Conservation (phyloP, 2,329 filamentous ascomycete genomes). For the Neofusicoccum ribis region DNA sequence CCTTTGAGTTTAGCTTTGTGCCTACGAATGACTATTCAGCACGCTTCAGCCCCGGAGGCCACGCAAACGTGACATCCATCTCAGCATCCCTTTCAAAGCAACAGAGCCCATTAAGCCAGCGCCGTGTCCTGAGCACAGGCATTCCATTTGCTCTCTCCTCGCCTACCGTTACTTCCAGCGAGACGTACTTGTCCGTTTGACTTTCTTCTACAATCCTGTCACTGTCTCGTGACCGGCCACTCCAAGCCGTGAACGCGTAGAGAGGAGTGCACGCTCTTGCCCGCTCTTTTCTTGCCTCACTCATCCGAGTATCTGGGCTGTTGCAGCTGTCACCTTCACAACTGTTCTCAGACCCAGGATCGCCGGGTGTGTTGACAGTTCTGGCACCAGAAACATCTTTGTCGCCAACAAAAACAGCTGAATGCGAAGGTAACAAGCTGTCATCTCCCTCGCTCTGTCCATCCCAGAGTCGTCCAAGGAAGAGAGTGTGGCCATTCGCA, state of each 20-base stretch:
- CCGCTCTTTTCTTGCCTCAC: neutral
- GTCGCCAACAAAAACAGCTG: slow-evolving; percentile 1
- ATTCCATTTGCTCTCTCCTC: neutral
- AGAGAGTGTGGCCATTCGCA: neutral
- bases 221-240: neutral
- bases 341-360: neutral
- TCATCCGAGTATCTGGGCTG: neutral
- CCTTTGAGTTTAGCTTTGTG: too few relatives aligned
- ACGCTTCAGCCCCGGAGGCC: neutral
- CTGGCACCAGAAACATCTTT: neutral
- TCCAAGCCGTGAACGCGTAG: slow-evolving; percentile 15
- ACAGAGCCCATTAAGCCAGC: slow-evolving; percentile 16
- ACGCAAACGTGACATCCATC: slow-evolving; percentile 7
- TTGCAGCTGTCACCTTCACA: neutral
- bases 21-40: too few relatives aligned
- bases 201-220: neutral
- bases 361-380: neutral
- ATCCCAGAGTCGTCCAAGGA: neutral
- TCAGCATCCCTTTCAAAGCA: neutral
- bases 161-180: slow-evolving; percentile 7
- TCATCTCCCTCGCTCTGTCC: neutral
- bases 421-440: neutral
- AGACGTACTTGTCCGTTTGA: slow-evolving; percentile 17
- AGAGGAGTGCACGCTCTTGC: neutral
- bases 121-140: neutral